Percentiles rank a stretch among this genome's conserved stretches.
These are phyloP conservation scores for Clitopilus hobsonii DNA, from an alignment of 768 basidiomycete species.

Conservation along the genomic window DNA sequence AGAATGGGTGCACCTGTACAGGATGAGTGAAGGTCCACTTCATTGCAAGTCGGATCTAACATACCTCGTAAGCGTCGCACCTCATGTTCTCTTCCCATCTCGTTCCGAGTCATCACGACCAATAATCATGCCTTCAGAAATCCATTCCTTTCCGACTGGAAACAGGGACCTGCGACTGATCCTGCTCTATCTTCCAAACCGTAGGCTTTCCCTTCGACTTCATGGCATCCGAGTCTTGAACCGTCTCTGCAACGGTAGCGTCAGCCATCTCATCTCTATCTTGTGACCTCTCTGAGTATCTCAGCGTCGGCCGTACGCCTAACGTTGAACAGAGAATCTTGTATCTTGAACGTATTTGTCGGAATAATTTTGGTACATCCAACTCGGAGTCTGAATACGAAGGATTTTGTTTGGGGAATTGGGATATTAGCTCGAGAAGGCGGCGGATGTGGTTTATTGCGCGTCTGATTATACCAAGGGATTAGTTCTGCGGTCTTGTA, in stretches of 20 bases:
- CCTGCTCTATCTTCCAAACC: neutral
- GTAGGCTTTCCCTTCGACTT: neutral
- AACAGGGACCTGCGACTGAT: neutral
- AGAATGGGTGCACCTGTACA: too few relatives aligned
- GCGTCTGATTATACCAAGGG: conserved; percentile 43
- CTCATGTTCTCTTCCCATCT: too few relatives aligned
- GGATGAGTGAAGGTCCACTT: too few relatives aligned
- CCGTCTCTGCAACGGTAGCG: neutral
- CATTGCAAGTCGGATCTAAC: too few relatives aligned
- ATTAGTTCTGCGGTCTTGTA: neutral
- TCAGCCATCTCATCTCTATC: conserved; percentile 10
- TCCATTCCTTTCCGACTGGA: neutral
- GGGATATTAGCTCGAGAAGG: conserved; percentile 64
- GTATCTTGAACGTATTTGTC: conserved; percentile 85
- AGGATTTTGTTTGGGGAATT: conserved; percentile 80
- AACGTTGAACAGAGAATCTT: conserved; percentile 80
- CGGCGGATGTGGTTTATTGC: conserved; percentile 57
- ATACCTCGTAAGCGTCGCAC: too few relatives aligned
- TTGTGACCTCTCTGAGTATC: conserved; percentile 24
- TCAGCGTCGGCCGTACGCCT: conserved; percentile 50
- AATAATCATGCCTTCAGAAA: neutral
- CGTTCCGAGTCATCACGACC: too few relatives aligned
- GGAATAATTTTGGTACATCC: conserved; percentile 74
- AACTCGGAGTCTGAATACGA: conserved; percentile 43
- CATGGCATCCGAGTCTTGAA: neutral